phyloP scores from a whole-genome alignment of 805 yeast genomes.

The Candida xiaguanensis region DNA sequence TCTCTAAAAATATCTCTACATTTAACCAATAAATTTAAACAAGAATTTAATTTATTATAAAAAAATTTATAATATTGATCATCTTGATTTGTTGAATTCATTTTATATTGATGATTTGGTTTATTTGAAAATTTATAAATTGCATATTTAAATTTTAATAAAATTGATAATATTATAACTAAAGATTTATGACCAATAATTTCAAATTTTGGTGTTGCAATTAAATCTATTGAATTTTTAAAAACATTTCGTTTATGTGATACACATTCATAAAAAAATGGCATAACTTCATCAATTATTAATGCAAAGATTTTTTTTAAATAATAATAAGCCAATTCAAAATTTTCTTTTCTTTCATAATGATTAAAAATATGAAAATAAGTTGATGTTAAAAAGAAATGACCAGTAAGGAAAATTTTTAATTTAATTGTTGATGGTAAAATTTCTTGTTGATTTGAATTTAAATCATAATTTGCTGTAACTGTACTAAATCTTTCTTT shows the following conservation, averaged over 20 bases:
- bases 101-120: neutral
- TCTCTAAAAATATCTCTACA: conserved; percentile 14
- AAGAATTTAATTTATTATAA: conserved; percentile 8
- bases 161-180: conserved; percentile 15
- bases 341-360: conserved; percentile 30
- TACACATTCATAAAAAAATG: conserved; percentile 29
- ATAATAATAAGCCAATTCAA: conserved; percentile 30
- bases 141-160: neutral
- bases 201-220: conserved; percentile 39
- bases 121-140: neutral
- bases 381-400: conserved; percentile 24
- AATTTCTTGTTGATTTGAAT: conserved; percentile 9
- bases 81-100: conserved; percentile 2
- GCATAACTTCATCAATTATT: conserved; percentile 25
- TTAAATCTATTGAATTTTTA: conserved; percentile 37
- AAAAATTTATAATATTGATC: conserved; percentile 8
- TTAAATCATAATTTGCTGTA: conserved; percentile 16
- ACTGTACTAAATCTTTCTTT: conserved; percentile 27
- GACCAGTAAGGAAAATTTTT: conserved; percentile 24
- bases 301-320: conserved; percentile 26
- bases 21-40: conserved; percentile 10
- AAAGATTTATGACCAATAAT: conserved; percentile 24
- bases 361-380: conserved; percentile 34
- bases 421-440: conserved; percentile 9
- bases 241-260: conserved; percentile 31